Evolutionary conservation across 805 yeast genomes (phyloP).

Genomic region (Pichia californica): DNA sequence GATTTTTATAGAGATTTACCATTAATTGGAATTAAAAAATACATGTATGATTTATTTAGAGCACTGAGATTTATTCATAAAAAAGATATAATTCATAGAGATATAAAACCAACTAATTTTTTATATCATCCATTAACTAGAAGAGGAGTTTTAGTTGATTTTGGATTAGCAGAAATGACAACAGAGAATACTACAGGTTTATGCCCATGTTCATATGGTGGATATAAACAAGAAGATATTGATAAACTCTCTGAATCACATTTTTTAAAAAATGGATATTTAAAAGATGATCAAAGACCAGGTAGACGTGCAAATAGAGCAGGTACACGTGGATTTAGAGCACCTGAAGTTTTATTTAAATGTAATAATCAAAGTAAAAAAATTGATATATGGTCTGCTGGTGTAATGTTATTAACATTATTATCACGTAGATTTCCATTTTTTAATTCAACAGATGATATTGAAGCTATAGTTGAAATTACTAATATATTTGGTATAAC

Average conservation of each 20-base stretch:
- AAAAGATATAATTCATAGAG: slow-evolving; percentile 83
- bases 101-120: slow-evolving; percentile 75
- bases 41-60: slow-evolving; percentile 71
- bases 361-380: slow-evolving; percentile 78
- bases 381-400: slow-evolving; percentile 90
- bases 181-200: slow-evolving; percentile 26
- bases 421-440: slow-evolving; percentile 81
- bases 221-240: slow-evolving; percentile 16
- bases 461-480: slow-evolving; percentile 83
- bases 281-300: slow-evolving; percentile 81
- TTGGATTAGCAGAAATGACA: slow-evolving; percentile 77
- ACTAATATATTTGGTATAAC: slow-evolving; percentile 73
- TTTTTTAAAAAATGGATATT: slow-evolving; percentile 52
- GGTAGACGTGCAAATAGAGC: slow-evolving; percentile 95
- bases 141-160: slow-evolving; percentile 82
- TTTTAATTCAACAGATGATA: slow-evolving; percentile 89
- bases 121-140: slow-evolving; percentile 59
- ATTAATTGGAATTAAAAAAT: slow-evolving; percentile 69
- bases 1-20: slow-evolving; percentile 79
- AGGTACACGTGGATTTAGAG: slow-evolving; percentile 91
- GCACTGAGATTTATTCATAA: slow-evolving; percentile 74
- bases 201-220: slow-evolving; percentile 55
- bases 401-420: slow-evolving; percentile 76
- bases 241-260: slow-evolving; percentile 20
- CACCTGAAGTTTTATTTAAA: slow-evolving; percentile 86